phyloP scores from a whole-genome alignment of 495 filamentous ascomycete species.

The Aspergillus diversus region DNA sequence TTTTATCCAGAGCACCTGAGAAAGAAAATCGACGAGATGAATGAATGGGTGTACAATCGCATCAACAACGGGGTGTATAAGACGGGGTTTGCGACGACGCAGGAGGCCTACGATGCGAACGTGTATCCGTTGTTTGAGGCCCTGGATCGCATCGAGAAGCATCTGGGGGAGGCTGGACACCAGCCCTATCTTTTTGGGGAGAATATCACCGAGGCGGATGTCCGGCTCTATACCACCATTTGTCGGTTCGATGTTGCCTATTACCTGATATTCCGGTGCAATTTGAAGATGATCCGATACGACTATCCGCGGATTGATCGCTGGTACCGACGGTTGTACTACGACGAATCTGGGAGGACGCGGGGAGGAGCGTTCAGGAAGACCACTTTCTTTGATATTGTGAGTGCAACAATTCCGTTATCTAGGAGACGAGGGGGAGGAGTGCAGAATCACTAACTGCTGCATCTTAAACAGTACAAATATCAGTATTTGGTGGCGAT shows the following conservation, averaged over 20 bases:
- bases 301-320: constrained; percentile 70
- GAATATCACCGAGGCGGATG: constrained; percentile 68
- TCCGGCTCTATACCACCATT: constrained; percentile 66
- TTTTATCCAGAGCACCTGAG: constrained; percentile 60
- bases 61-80: constrained; percentile 78
- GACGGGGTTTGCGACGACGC: constrained; percentile 65
- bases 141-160: constrained; percentile 64
- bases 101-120: constrained; percentile 65
- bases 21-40: constrained; percentile 61
- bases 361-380: constrained; percentile 62
- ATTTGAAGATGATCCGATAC: constrained; percentile 68
- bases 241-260: constrained; percentile 69
- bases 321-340: constrained; percentile 75
- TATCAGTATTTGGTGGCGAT: constrained; percentile 23
- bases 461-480: constrained; percentile 21
- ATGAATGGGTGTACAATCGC: constrained; percentile 65
- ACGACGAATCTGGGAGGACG: constrained; percentile 58
- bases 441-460: not conserved
- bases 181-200: constrained; percentile 68
- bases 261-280: constrained; percentile 73
- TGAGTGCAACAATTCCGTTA: constrained; percentile 32
- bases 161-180: constrained; percentile 50
- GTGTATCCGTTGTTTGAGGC: constrained; percentile 63
- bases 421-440: too few relatives aligned
- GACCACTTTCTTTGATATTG: constrained; percentile 67